Conservation (phyloP, 495 filamentous ascomycete species). For the Aspergillus baeticus region DNA sequence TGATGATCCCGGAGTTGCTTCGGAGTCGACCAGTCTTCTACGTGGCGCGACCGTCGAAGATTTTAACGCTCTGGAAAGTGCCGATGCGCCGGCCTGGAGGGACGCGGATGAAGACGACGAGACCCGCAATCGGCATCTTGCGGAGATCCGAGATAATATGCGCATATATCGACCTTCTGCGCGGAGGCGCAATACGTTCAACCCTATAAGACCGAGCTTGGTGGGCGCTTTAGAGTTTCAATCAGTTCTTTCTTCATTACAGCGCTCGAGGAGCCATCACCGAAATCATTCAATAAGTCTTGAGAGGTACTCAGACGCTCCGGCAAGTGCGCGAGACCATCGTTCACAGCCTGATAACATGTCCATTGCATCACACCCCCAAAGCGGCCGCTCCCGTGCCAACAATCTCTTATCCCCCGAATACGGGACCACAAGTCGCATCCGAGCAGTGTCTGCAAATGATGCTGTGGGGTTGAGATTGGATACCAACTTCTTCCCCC, state of each 20-base stretch:
- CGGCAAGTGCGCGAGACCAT: slow-evolving; percentile 40
- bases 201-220: slow-evolving; percentile 85
- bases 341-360: slow-evolving; percentile 39
- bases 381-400: slow-evolving; percentile 23
- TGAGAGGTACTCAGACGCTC: slow-evolving; percentile 71
- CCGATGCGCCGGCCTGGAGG: slow-evolving; percentile 46
- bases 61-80: slow-evolving; percentile 70
- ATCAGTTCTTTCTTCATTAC: slow-evolving; percentile 78
- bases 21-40: slow-evolving; percentile 51
- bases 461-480: slow-evolving; percentile 49
- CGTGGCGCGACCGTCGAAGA: slow-evolving; percentile 59
- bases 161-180: slow-evolving; percentile 68
- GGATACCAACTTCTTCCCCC: slow-evolving; percentile 32
- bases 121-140: slow-evolving; percentile 65
- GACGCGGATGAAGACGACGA: slow-evolving; percentile 69
- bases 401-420: slow-evolving; percentile 32
- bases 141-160: slow-evolving; percentile 91
- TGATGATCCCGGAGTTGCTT: slow-evolving; percentile 61
- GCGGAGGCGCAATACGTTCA: slow-evolving; percentile 71
- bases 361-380: slow-evolving; percentile 50
- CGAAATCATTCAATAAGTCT: slow-evolving; percentile 64
- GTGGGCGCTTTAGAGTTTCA: slow-evolving; percentile 94
- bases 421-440: slow-evolving; percentile 33
- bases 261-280: slow-evolving; percentile 69
- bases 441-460: slow-evolving; percentile 67